Base-by-base conservation (phyloP, 352 stramenopile genomes). In the Phytophthora kernoviae region DNA sequence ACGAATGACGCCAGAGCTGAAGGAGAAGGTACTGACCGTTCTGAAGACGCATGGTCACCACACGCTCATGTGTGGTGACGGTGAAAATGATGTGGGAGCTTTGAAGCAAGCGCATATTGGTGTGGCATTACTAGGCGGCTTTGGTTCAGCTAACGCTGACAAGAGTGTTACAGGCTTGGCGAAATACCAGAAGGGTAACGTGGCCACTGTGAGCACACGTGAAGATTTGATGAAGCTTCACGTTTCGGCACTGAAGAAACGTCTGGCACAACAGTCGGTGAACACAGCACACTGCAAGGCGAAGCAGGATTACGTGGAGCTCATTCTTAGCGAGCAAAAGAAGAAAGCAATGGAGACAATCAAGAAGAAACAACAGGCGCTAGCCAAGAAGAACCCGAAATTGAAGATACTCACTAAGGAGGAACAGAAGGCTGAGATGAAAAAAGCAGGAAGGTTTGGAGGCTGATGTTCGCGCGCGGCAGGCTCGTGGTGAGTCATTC, bases 61-160 rank as follows among this genome's bases (percentile, higher is more conserved):
- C 50, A 99, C 95, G 21, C 79, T 99, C 15, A 99, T 99, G 96
- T 99, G 97, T 51, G 97, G 97, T 54, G 97, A 99, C 60, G 97
- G 97, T 51, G 97, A 91, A 12, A 99, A 99, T 68, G 98, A 99
- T 77, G 93, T 99, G 5, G 96, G 96, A 46, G 94, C 94, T 2
- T 70, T 98, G 27, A 98, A 98, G 70, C 93, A 98, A 61, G 87
- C 87, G 22, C 83, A 96, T 52, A 88, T 96, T 73, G 88, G 88
- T 49, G 86, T 96, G 8, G 86, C 86, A 12, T 40, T 96, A 22
- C 65, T 96, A 6, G 84, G 83, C 33, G 86, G 86, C 32, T 94
- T 95, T 43, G 86, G 86, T 33, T 93, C 84, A 15, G 86, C 86
- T 2, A 94, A 94, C 62, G 87, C 85, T 0, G 87, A 95, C 69